Conservation (phyloP, 208 protist species). For the Crithidia sp. region DNA sequence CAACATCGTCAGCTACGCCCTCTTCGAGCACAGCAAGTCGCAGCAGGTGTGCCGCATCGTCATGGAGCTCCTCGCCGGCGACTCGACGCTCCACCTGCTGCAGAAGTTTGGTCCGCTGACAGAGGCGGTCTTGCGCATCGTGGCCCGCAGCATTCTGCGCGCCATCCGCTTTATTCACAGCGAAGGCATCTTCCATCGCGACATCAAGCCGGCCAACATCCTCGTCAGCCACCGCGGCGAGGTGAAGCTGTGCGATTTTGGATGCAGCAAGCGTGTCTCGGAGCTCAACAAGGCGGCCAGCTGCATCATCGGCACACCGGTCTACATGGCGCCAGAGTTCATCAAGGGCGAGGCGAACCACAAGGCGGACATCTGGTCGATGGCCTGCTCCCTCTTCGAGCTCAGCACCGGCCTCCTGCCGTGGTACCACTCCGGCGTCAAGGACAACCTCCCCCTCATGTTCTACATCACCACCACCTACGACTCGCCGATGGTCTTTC, state of each 20-base stretch:
- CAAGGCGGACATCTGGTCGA: constrained; percentile 91
- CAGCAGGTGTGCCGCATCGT: constrained; percentile 89
- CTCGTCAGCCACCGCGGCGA: constrained; percentile 82
- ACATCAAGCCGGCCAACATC: constrained; percentile 94
- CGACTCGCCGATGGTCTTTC: constrained; percentile 75
- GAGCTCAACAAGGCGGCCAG: constrained; percentile 83
- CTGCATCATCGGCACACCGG: constrained; percentile 89
- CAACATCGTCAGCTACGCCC: constrained; percentile 89
- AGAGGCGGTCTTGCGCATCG: constrained; percentile 78
- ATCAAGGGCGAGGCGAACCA: constrained; percentile 85
- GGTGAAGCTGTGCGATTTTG: constrained; percentile 94
- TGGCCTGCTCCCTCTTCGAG: constrained; percentile 90
- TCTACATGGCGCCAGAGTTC: constrained; percentile 92
- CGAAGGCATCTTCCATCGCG: constrained; percentile 89
- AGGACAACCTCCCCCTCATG: constrained; percentile 84
- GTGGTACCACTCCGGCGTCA: constrained; percentile 87
- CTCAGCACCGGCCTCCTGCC: constrained; percentile 78
- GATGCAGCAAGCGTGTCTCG: constrained; percentile 88
- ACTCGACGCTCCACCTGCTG: constrained; percentile 80
- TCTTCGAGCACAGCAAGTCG: constrained; percentile 88
- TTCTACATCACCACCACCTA: constrained; percentile 90
- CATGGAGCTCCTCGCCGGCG: constrained; percentile 90
- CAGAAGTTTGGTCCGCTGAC: constrained; percentile 83
- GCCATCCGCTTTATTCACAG: constrained; percentile 90
- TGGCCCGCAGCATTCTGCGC: constrained; percentile 69